Evolutionary conservation across 2,329 filamentous ascomycete species (phyloP).

Genomic region (Xenosphaeropsis pyriputrescens): DNA sequence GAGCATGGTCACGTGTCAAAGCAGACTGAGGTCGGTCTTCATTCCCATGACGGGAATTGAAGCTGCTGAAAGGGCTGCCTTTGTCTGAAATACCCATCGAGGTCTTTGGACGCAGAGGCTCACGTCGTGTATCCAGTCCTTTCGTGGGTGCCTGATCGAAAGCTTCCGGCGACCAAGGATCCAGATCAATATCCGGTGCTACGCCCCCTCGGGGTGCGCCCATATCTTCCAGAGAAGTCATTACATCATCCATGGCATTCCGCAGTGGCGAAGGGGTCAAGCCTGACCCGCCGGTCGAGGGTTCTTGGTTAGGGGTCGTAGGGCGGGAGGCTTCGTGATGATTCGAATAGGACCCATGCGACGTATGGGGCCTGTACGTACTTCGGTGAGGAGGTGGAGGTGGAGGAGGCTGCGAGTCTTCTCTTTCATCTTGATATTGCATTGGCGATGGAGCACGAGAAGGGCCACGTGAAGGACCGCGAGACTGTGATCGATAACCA

Average conservation of each 20-base stretch:
- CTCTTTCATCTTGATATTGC: slow-evolving; percentile 17
- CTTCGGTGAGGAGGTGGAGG: slow-evolving; percentile 76
- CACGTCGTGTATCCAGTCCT: slow-evolving; percentile 11
- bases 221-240: slow-evolving; percentile 86
- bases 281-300: slow-evolving; percentile 50
- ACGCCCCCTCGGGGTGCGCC: slow-evolving; percentile 42
- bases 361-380: slow-evolving; percentile 17
- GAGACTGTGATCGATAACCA: slow-evolving; percentile 22
- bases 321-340: too few species aligned
- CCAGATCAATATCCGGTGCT: slow-evolving; percentile 40
- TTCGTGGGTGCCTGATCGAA: slow-evolving; percentile 39
- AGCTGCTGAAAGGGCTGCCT: slow-evolving; percentile 19
- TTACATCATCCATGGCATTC: slow-evolving; percentile 96
- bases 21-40: slow-evolving; percentile 25
- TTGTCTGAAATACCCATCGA: slow-evolving; percentile 53
- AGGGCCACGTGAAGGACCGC: slow-evolving; percentile 13
- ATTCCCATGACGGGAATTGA: slow-evolving; percentile 16
- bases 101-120: slow-evolving; percentile 46
- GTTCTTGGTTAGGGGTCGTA: slow-evolving; percentile 21
- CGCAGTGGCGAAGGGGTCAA: slow-evolving; percentile 83
- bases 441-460: slow-evolving; percentile 24
- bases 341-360: slow-evolving; percentile 18
- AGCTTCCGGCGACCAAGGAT: slow-evolving; percentile 84
- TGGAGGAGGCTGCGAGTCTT: slow-evolving; percentile 47
- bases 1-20: slow-evolving; percentile 41